Percentiles rank a stretch among this genome's conserved stretches.
These are phyloP conservation scores for Diaporthe longicolla DNA, from an alignment of 2,329 filamentous ascomycete species.

Conservation along the genomic window DNA sequence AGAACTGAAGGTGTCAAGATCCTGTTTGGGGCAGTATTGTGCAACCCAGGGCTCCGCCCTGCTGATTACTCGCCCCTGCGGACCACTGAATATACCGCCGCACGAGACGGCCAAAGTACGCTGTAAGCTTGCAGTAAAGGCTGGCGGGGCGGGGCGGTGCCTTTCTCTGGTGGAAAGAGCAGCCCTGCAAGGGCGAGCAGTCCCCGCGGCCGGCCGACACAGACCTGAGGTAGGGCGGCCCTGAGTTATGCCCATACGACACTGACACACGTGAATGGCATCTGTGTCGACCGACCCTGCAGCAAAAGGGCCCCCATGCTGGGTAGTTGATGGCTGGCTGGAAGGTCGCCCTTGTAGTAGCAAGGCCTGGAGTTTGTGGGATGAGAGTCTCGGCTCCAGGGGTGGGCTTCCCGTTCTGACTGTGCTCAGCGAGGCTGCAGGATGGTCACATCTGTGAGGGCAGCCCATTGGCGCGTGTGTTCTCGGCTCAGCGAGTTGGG, in stretches of 20 bases:
- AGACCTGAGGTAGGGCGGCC: constrained; percentile 10
- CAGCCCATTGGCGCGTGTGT: constrained; percentile 31
- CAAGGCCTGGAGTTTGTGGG: constrained; percentile 19
- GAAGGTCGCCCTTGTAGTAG: constrained; percentile 27
- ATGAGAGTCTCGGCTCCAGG: constrained; percentile 28
- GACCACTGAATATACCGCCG: constrained; percentile 6
- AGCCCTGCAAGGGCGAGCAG: constrained; percentile 24
- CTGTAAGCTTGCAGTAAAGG: neutral
- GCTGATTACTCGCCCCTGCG: constrained; percentile 5
- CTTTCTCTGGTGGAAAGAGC: constrained; percentile 3
- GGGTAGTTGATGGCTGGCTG: constrained; percentile 13
- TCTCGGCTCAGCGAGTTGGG: constrained; percentile 14
- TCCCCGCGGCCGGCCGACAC: neutral
- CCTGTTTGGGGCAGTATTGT: constrained; percentile 33
- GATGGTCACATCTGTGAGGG: constrained; percentile 35
- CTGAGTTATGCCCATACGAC: constrained; percentile 3
- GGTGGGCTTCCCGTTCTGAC: constrained; percentile 26
- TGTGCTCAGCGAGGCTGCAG: constrained; percentile 38
- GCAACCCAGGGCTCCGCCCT: constrained; percentile 28
- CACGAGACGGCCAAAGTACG: neutral
- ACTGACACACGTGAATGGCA: constrained; percentile 12
- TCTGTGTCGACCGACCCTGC: constrained; percentile 12
- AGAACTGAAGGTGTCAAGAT: constrained; percentile 39
- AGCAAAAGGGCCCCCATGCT: constrained; percentile 12
- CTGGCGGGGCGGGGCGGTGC: constrained; percentile 9